Base-by-base conservation (phyloP, 768 basidiomycete species). In the Hypholoma fasciculare region DNA sequence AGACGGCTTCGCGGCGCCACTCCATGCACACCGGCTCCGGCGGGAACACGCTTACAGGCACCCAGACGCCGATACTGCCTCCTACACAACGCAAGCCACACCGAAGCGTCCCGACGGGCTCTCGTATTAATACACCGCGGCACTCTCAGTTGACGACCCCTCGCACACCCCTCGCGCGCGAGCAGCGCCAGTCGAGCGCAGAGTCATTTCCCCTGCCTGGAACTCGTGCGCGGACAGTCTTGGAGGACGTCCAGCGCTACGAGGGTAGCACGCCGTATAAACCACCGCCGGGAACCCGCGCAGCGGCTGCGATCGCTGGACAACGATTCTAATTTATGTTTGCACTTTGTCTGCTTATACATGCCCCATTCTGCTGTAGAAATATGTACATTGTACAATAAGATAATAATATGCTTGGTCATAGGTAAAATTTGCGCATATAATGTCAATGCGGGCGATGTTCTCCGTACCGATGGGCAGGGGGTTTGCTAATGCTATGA, bases 211-310 rank as follows among this genome's bases (percentile, higher is more conserved):
- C 78, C 0, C 42, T 74, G 20, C 40, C 38, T 12, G 77, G 77
- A 7, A 78, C 79, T 1, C 69, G 69, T 19, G 78, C 79, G 7
- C 73, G 72, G 61, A 69, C 65, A 11, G 66, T 69, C 17, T 77
- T 76, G 63, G 72, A 71, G 57, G 61, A 52, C 26, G 49, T 66
- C 27, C 63, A 69, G 56, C 64, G 71, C 46, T 58, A 69, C 54
- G 72, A 73, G 61, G 78, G 73, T 46, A 56, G 53, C 13, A 69
- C 68, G 8, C 74, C 74, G 0, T 79, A 76, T 65, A 67, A 61
- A 16, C 76, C 78, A 16, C 75, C 71, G 4, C 51, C 44, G 16
- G 76, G 74, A 3, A 77, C 77, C 3, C 65, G 72, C 46, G 76
- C 76, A 17, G 72, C 73, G 30, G 30, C 30, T 7, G 23, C 59